Base-by-base conservation (phyloP, 2,329 filamentous ascomycete genomes). In the Graphilbum fragrans region DNA sequence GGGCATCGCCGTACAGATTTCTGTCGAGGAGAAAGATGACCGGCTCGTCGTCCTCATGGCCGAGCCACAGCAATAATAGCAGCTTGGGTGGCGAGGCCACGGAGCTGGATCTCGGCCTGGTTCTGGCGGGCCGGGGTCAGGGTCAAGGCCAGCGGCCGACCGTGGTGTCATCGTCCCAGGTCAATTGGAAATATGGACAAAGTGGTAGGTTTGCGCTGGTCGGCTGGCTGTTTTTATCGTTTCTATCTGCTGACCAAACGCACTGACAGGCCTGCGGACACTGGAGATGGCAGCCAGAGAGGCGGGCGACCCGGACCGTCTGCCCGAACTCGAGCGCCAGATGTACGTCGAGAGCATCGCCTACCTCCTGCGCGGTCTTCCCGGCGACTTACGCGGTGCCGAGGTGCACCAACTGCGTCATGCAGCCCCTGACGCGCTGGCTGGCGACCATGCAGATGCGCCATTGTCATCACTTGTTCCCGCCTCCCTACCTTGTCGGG, bases 341-440 rank as follows among this genome's bases (percentile, higher is more conserved):
- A 65, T 80, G 10, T 83, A 81, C 55, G 58, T 83, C 38, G 74
- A 82, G 49, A 70, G 74, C 44, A 58, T 80, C 4, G 69, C 71
- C 3, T 81, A 81, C 54, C 62, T 83, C 20, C 64, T 83, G n/a
- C 69, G 69, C 45, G 78, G 72, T 8, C 64, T 83, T 0, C 80
- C 80, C 0, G 46, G 57, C 2, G 63, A 80, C 38, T 65, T 83
- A 23, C 70, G 68, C 25, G 58, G 59, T 3, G 66, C 69, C 47
- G 80, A 83, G 53, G 54, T 60, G 22, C 53, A 68, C 20, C 66
- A 65, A 37, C 59, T 81, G 5, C 65, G 65, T 31, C 63, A 62
- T 20, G 66, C 74, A 1, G 56, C 77, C 5, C 74, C 75, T 2
- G 46, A 51, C 7, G 42, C 51, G 11, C 50, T 59, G 33, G 45